Conservation (phyloP, 495 filamentous ascomycete species). For the Chaetomidium leptoderma region DNA sequence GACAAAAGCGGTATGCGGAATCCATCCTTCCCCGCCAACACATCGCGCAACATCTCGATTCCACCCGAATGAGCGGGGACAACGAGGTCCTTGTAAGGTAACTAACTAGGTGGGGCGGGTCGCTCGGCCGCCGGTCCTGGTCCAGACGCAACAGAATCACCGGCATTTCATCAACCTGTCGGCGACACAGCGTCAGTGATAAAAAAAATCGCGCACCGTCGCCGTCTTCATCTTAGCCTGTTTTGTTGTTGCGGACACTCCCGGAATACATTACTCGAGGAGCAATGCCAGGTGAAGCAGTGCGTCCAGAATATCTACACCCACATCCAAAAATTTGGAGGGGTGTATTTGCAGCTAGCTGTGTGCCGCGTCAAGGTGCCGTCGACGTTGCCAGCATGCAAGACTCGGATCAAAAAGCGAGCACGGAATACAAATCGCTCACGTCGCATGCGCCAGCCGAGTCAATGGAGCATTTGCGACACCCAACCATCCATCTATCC, state of each 20-base stretch:
- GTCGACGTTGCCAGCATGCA: neutral
- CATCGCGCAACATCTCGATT: conserved; percentile 3
- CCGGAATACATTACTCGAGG: too few relatives aligned
- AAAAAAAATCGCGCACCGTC: conserved; percentile 32
- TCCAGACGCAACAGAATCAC: conserved; percentile 6
- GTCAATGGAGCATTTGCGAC: neutral
- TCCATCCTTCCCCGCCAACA: conserved; percentile 9
- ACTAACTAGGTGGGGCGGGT: too few relatives aligned
- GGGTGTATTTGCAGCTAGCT: neutral
- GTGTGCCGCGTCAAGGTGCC: neutral
- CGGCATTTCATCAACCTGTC: neutral
- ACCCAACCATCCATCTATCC: neutral
- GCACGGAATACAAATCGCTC: conserved; percentile 8
- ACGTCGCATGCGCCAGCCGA: neutral
- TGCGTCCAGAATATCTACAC: too few relatives aligned
- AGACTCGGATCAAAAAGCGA: too few relatives aligned
- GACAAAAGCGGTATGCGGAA: conserved; percentile 10
- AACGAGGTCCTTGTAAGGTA: neutral
- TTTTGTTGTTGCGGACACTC: conserved; percentile 10
- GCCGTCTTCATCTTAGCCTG: conserved; percentile 23
- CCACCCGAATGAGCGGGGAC: neutral
- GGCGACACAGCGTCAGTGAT: conserved; percentile 8
- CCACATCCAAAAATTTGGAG: too few relatives aligned
- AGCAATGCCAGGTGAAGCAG: neutral
- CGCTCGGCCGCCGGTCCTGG: conserved; percentile 2